phyloP scores from a whole-genome alignment of 495 filamentous ascomycete species.

The Patellaria atrata region DNA sequence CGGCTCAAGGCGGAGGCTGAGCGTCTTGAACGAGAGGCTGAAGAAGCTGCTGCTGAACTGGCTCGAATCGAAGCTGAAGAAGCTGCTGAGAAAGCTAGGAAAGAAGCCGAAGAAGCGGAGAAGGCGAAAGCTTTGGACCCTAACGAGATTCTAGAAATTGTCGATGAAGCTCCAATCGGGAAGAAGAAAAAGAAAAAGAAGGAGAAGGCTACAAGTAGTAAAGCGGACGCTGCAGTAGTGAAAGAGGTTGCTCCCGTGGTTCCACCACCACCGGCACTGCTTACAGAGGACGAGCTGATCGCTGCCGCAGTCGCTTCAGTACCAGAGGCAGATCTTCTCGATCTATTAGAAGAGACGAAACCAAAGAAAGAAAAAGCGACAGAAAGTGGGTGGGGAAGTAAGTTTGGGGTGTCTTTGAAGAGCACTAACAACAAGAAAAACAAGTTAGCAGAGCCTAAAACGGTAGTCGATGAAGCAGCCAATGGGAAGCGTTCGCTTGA shows the following conservation, averaged over 20 bases:
- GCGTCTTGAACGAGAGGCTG: constrained; percentile 14
- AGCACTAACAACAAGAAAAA: too few relatives aligned
- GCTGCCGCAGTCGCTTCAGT: constrained; percentile 13
- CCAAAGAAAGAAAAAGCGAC: not conserved
- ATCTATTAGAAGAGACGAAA: constrained; percentile 12
- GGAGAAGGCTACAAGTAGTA: not conserved
- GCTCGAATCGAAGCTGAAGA: constrained; percentile 17
- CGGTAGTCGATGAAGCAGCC: constrained; percentile 5
- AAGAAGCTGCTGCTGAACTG: constrained; percentile 15
- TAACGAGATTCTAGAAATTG: constrained; percentile 22
- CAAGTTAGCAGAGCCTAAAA: constrained; percentile 10
- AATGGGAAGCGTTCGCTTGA: too few relatives aligned
- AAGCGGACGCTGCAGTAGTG: constrained; percentile 2
- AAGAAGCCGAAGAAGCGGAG: constrained; percentile 18
- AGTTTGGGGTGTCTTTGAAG: constrained; percentile 16
- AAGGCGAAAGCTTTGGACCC: constrained; percentile 22
- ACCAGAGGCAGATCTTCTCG: constrained; percentile 12
- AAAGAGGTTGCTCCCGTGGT: too few relatives aligned
- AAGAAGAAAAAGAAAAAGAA: constrained; percentile 22
- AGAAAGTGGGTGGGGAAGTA: constrained; percentile 12
- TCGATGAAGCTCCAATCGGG: constrained; percentile 20
- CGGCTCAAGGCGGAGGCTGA: constrained; percentile 11
- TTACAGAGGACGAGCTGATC: constrained; percentile 16
- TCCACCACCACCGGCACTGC: constrained; percentile 9
- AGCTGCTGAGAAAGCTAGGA: constrained; percentile 11